phyloP scores from a whole-genome alignment of 495 filamentous ascomycete genomes.

The Aspergillus funiculosus region DNA sequence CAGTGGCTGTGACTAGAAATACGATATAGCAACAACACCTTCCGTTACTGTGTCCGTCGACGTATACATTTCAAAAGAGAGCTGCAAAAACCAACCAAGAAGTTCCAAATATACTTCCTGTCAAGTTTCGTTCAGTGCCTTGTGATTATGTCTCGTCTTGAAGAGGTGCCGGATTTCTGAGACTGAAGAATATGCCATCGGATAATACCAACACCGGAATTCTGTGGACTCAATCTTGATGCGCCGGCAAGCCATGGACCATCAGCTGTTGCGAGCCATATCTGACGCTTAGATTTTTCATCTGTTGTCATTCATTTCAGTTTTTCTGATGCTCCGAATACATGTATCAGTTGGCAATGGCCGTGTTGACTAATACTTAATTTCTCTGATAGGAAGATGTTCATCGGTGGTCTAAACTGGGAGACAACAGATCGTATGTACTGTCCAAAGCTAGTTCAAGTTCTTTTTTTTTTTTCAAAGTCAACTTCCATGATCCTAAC shows the following conservation, averaged over 20 bases:
- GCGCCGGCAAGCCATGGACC: conserved; percentile 6
- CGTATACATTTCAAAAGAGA: no score
- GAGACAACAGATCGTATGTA: conserved; percentile 93
- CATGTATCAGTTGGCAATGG: not conserved
- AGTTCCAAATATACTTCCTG: no score
- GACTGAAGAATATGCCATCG: no score
- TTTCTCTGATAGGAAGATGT: conserved; percentile 77
- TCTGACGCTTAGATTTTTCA: not conserved
- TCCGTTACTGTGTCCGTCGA: no score
- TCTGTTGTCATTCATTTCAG: no score
- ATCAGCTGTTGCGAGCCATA: conserved; percentile 6
- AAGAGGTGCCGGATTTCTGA: no score
- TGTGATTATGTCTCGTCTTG: no score
- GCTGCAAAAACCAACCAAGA: no score
- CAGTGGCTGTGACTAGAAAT: conserved; percentile 28
- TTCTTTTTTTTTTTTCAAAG: no score
- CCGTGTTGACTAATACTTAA: conserved; percentile 18
- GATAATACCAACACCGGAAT: no score
- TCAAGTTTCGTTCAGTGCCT: no score
- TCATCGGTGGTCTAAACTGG: conserved; percentile 98
- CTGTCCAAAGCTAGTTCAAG: not conserved
- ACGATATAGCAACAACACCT: conserved; percentile 5
- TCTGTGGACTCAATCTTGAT: conserved; percentile 2
- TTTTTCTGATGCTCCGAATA: not conserved
- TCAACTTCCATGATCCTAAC: conserved; percentile 18